Evolutionary conservation across 2,329 filamentous ascomycete genomes (phyloP).

Genomic region (Talaromyces sp.): DNA sequence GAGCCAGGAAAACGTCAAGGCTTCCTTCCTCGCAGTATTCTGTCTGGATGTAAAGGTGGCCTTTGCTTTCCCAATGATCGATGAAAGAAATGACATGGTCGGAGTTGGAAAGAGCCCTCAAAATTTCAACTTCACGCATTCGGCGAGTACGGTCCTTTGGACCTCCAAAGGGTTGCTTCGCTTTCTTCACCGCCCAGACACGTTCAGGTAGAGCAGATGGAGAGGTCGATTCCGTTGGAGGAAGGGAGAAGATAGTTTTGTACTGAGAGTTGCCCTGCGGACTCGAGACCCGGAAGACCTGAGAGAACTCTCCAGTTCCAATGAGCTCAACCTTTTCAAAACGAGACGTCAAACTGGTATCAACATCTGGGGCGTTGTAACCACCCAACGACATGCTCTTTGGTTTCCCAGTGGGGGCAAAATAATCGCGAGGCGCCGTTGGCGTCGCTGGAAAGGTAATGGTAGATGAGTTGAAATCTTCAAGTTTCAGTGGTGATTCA

Average conservation of each 20-base stretch:
- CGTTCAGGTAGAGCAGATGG: slow-evolving; percentile 50
- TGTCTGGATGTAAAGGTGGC: slow-evolving; percentile 90
- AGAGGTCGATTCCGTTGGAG: slow-evolving; percentile 45
- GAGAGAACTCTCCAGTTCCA: slow-evolving; percentile 87
- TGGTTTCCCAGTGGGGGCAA: slow-evolving; percentile 52
- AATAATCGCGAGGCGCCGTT: slow-evolving; percentile 58
- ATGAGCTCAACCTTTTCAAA: slow-evolving; percentile 77
- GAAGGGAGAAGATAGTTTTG: slow-evolving; percentile 39
- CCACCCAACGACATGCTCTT: slow-evolving; percentile 65
- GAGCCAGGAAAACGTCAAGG: slow-evolving; percentile 76
- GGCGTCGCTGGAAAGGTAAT: slow-evolving; percentile 73
- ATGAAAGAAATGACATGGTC: slow-evolving; percentile 82
- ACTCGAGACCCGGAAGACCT: slow-evolving; percentile 72
- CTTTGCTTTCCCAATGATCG: slow-evolving; percentile 80
- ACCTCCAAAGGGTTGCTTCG: slow-evolving; percentile 72
- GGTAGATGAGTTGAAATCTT: slow-evolving; percentile 39
- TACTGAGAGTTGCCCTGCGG: slow-evolving; percentile 31
- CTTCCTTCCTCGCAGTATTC: slow-evolving; percentile 96
- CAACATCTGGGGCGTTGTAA: slow-evolving; percentile 65
- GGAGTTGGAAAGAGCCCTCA: slow-evolving; percentile 69
- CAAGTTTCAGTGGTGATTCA: slow-evolving; percentile 33
- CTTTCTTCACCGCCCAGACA: slow-evolving; percentile 92
- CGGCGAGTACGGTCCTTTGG: slow-evolving; percentile 74
- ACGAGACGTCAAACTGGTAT: slow-evolving; percentile 64
- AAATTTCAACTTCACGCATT: slow-evolving; percentile 73